These are phyloP conservation scores for Phlebopus sp. DNA, from an alignment of 1,284 basidiomycete species.

Conservation along the genomic window DNA sequence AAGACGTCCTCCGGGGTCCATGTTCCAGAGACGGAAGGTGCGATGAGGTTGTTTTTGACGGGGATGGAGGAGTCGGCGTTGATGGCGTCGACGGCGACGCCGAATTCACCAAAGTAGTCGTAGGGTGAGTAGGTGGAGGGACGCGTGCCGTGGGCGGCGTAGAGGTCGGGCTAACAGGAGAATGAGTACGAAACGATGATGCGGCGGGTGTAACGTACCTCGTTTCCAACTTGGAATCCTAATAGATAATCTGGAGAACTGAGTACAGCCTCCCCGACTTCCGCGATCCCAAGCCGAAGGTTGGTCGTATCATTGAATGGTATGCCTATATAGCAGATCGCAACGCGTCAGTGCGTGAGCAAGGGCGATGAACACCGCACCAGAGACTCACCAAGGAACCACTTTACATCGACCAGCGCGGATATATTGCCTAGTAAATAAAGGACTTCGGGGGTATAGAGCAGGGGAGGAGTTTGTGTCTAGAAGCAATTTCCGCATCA, in stretches of 20 bases:
- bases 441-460: constrained; percentile 44
- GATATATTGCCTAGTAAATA: constrained; percentile 48
- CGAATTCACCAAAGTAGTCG: constrained; percentile 49
- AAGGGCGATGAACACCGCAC: no score
- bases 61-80: constrained; percentile 30
- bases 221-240: constrained; percentile 51
- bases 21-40: constrained; percentile 45
- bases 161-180: constrained; percentile 50
- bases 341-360: background rate
- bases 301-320: constrained; percentile 49
- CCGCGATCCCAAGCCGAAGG: constrained; percentile 40
- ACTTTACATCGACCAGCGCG: constrained; percentile 38
- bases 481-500: no score
- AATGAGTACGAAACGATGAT: background rate
- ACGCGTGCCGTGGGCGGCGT: constrained; percentile 31
- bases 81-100: constrained; percentile 36
- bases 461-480: constrained; percentile 44
- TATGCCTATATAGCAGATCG: constrained; percentile 31
- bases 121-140: constrained; percentile 35
- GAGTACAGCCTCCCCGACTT: constrained; percentile 41
- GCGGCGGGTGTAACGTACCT: constrained; percentile 1
- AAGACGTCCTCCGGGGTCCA: constrained; percentile 39
- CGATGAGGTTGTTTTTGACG: constrained; percentile 41
- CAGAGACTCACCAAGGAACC: constrained; percentile 41
- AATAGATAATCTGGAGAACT: constrained; percentile 35